Conservation (phyloP, 768 basidiomycete genomes). For the Naganishia vaughanmartiniae region DNA sequence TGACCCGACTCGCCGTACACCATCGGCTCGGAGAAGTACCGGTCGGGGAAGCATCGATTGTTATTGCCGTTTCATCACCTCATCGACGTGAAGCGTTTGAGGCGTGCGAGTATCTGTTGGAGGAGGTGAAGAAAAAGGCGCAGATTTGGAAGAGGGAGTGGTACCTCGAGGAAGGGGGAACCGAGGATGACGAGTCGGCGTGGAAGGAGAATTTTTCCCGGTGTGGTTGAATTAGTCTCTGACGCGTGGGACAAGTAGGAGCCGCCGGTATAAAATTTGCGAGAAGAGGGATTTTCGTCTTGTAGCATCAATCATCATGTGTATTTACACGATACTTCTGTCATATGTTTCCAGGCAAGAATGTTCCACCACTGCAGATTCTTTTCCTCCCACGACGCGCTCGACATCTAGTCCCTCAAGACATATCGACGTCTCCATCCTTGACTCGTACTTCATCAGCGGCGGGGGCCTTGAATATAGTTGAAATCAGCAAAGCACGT, state of each 20-base stretch:
- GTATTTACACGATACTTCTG: background rate
- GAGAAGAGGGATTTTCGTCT: background rate
- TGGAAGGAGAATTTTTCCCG: conserved; percentile 64
- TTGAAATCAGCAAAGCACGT: background rate
- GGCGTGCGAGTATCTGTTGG: conserved; percentile 78
- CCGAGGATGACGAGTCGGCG: conserved; percentile 61
- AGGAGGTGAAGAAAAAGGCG: conserved; percentile 74
- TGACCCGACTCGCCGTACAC: conserved; percentile 64
- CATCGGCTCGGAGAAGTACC: conserved; percentile 76
- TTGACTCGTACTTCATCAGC: conserved; percentile 6
- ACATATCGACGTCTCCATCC: conserved; percentile 19
- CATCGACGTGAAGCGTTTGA: conserved; percentile 78
- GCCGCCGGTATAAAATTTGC: background rate
- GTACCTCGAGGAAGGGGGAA: conserved; percentile 59
- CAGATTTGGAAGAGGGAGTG: conserved; percentile 92
- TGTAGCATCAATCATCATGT: background rate
- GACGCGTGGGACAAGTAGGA: too few relatives aligned
- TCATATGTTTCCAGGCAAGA: background rate
- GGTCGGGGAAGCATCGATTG: conserved; percentile 76
- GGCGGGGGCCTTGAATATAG: background rate
- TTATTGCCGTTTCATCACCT: conserved; percentile 78
- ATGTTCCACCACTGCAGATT: background rate
- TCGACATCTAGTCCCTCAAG: background rate
- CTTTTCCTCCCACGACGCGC: background rate
- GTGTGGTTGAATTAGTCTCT: background rate